phyloP scores from a whole-genome alignment of 352 stramenopile genomes.

The Pythium coloratum region DNA sequence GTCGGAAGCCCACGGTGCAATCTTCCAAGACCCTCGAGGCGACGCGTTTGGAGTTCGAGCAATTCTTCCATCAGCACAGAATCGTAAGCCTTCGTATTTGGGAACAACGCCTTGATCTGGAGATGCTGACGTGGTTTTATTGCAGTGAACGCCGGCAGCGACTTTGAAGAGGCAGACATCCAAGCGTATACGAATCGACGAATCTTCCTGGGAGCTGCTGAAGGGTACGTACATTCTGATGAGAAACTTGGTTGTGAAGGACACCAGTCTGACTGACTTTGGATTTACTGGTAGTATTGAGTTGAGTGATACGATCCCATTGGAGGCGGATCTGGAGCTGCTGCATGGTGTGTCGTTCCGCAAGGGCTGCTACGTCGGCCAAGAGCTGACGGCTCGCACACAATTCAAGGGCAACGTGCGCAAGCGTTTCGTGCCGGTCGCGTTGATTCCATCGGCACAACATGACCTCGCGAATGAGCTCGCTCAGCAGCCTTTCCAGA shows the following conservation, averaged over 20 bases:
- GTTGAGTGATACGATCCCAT: conserved; percentile 82
- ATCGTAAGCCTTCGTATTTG: conserved; percentile 25
- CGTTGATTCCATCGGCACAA: conserved; percentile 56
- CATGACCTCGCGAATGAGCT: conserved; percentile 53
- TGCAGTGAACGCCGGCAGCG: conserved; percentile 51
- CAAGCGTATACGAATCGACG: conserved; percentile 58
- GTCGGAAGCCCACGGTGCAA: conserved; percentile 31
- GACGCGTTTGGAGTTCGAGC: conserved; percentile 63
- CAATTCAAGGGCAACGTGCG: conserved; percentile 91
- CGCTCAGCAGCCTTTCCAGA: conserved; percentile 55
- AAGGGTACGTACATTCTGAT: conserved; percentile 50
- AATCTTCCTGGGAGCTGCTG: conserved; percentile 65
- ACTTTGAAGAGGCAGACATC: conserved; percentile 46
- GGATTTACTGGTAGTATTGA: conserved; percentile 32
- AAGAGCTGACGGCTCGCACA: conserved; percentile 93
- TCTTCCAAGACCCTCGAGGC: conserved; percentile 67
- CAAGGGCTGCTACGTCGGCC: conserved; percentile 95
- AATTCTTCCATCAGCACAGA: conserved; percentile 42
- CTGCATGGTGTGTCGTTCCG: conserved; percentile 89
- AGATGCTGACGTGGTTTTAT: background rate
- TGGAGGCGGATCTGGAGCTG: conserved; percentile 93
- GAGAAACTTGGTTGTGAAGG: background rate
- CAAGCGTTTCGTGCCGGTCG: conserved; percentile 76
- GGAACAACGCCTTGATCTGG: too few relatives aligned
- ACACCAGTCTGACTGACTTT: too few relatives aligned